Base-by-base conservation (phyloP, 805 yeast species). In the Starmera quercuum region DNA sequence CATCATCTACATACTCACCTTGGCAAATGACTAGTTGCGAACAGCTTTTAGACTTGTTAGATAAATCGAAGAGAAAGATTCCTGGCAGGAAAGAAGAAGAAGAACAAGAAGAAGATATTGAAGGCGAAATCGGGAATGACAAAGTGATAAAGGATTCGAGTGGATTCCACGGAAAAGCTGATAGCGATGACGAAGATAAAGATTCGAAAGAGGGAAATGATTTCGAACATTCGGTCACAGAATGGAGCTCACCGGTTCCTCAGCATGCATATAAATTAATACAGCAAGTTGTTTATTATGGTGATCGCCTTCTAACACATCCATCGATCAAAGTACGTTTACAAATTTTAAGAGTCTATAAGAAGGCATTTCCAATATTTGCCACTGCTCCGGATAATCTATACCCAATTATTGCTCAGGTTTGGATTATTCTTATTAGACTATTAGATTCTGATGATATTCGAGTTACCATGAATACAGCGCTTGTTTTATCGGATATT, bases 241-340 rank as follows among this genome's bases (percentile, higher is more conserved):
- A 64, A 21, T 87, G 96, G 96, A 44, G 50, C 0, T 79, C 90
- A 0, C 76, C 78, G 0, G 61, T 88, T 0, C 83, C 94, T 0
- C 60, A 68, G 26, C 58, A 66, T 3, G 59, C 81, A 1, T 90
- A 84, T 53, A 52, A 57, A 26, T 59, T 78, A 2, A 57, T 83
- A 1, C 72, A 76, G 29, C 73, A 73, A 35, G 75, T 90, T 4
- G 63, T 76, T 34, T 69, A 64, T 6, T 84, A 86, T 51, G 80
- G 90, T 6, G 82, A 83, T 34, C 61, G 84, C 37, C 64, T 74
- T 20, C 57, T 85, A 24, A 75, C 84, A 2, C 92, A 83, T 45
- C 71, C 73, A 2, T 79, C 94, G 0, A 54, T 67, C 3, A 56
- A 66, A 3, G 54, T 90, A 20, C 68, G 73, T 28, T 51, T 70